These are phyloP conservation scores for Erythrobasidium hasegawianum DNA, from an alignment of 1,284 basidiomycete species.

Conservation along the genomic window DNA sequence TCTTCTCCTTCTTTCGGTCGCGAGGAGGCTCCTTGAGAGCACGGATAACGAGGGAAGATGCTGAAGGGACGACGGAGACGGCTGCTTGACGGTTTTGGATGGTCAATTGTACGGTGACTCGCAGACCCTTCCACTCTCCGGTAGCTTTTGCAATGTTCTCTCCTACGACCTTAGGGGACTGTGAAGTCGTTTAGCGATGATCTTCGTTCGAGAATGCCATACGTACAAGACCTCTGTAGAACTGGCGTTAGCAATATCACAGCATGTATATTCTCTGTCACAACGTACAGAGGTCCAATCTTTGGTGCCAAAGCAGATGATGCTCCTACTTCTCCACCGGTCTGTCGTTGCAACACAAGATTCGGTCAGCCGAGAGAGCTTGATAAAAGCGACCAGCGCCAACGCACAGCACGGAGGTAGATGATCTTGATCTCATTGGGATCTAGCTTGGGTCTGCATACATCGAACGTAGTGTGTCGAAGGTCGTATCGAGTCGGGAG, in stretches of 20 bases:
- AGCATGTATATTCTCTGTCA: neutral
- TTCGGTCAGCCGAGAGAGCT: neutral
- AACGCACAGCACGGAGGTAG: slow-evolving; percentile 59
- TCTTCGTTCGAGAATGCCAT: slow-evolving; percentile 50
- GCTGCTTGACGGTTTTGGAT: slow-evolving; percentile 99
- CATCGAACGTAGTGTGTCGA: no score
- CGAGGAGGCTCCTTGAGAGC: slow-evolving; percentile 99
- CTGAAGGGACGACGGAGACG: slow-evolving; percentile 95
- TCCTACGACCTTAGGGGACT: slow-evolving; percentile 99
- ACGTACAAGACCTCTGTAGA: neutral
- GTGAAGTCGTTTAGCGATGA: slow-evolving; percentile 10
- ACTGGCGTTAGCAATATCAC: neutral
- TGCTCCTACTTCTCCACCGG: slow-evolving; percentile 99
- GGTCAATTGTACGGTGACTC: slow-evolving; percentile 97
- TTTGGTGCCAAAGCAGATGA: slow-evolving; percentile 98
- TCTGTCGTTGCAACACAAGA: slow-evolving; percentile 50
- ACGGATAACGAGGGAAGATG: slow-evolving; percentile 95
- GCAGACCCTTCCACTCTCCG: slow-evolving; percentile 97
- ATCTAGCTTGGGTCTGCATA: slow-evolving; percentile 55
- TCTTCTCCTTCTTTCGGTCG: slow-evolving; percentile 99
- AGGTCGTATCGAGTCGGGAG: no score
- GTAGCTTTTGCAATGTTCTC: slow-evolving; percentile 99
- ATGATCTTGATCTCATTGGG: slow-evolving; percentile 96
- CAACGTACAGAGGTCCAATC: slow-evolving; percentile 90
- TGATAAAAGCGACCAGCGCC: neutral